These are phyloP conservation scores for Margaritispora aquatica DNA, from an alignment of 495 filamentous ascomycete genomes.

Conservation along the genomic window DNA sequence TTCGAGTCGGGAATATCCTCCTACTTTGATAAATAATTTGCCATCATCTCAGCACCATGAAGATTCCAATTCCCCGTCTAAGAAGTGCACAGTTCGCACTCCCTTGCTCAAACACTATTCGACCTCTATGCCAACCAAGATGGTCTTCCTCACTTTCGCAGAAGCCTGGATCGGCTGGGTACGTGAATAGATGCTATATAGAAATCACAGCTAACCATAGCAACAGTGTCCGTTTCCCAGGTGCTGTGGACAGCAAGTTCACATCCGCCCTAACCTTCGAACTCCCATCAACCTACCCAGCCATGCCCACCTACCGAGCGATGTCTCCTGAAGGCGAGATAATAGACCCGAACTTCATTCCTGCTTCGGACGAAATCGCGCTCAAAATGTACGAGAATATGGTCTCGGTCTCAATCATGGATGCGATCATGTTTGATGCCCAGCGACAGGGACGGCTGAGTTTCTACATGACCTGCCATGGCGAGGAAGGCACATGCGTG, in stretches of 20 bases:
- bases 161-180: constrained; percentile 20
- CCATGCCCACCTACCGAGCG: constrained; percentile 58
- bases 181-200: not conserved
- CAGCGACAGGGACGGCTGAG: constrained; percentile 64
- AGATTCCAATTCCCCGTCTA: constrained; percentile 1
- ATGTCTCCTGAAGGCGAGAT: constrained; percentile 74
- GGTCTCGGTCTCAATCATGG: constrained; percentile 82
- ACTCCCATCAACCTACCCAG: constrained; percentile 54
- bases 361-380: constrained; percentile 51
- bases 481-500: constrained; percentile 91
- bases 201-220: not conserved
- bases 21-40: not conserved
- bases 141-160: constrained; percentile 22
- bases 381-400: constrained; percentile 44
- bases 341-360: constrained; percentile 64
- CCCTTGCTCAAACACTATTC: not conserved
- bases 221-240: constrained; percentile 74
- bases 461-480: constrained; percentile 97
- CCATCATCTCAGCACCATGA: constrained; percentile 4
- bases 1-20: not conserved
- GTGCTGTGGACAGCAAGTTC: constrained; percentile 92
- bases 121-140: not conserved
- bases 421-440: constrained; percentile 89
- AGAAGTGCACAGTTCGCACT: not conserved
- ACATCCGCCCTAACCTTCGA: constrained; percentile 72